Conservation (phyloP, 495 filamentous ascomycete genomes). For the Apiosordaria backusii region DNA sequence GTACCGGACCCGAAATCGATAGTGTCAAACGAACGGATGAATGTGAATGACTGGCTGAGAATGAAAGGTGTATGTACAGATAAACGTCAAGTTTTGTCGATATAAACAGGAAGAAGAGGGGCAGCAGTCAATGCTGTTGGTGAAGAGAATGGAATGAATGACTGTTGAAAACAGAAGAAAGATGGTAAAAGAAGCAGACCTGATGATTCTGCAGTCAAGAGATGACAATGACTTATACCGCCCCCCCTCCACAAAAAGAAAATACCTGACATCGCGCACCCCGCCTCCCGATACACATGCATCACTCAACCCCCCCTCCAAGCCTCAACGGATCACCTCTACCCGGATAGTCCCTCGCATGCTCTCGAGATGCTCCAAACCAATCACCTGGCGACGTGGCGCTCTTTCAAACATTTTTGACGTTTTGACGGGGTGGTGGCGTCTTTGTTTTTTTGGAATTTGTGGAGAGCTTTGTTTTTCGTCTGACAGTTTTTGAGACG, state of each 20-base stretch:
- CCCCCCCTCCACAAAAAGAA: too few species aligned
- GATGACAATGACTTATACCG: not conserved
- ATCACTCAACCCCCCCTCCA: not conserved
- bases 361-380: not conserved
- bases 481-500: not conserved
- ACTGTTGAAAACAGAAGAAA: too few species aligned
- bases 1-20: too few species aligned
- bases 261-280: too few species aligned
- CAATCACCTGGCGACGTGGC: not conserved
- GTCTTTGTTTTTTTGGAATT: too few species aligned
- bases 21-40: too few species aligned
- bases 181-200: not conserved
- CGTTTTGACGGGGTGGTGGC: not conserved
- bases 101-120: not conserved
- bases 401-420: not conserved
- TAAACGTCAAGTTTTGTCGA: too few species aligned
- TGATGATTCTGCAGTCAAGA: not conserved
- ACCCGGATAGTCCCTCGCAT: not conserved
- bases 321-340: not conserved
- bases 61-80: not conserved
- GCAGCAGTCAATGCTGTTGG: not conserved
- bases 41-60: not conserved
- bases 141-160: not conserved
- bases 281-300: too few species aligned
- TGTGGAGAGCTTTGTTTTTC: not conserved